Conservation (phyloP, 495 filamentous ascomycete genomes). For the Hypomontagnella submonticulosa region DNA sequence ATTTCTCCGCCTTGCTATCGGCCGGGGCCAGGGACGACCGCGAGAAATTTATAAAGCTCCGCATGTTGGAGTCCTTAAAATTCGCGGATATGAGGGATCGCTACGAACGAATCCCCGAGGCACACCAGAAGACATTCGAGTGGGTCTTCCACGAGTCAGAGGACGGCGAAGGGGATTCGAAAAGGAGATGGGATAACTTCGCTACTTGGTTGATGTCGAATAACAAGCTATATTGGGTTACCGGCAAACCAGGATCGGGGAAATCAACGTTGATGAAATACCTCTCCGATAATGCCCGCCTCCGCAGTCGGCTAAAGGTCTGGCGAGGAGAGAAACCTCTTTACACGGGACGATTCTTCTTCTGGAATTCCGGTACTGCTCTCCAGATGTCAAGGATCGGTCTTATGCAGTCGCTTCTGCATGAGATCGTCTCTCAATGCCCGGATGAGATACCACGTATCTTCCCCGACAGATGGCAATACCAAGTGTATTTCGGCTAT, state of each 20-base stretch:
- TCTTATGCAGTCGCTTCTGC: slow-evolving; percentile 53
- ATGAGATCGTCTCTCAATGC: slow-evolving; percentile 46
- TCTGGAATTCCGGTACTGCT: slow-evolving; percentile 50
- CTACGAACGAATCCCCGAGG: slow-evolving; percentile 2
- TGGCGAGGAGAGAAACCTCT: slow-evolving; percentile 37
- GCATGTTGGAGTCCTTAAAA: slow-evolving; percentile 16
- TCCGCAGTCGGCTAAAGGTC: background rate
- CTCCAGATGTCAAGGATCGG: slow-evolving; percentile 56
- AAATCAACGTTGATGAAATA: slow-evolving; percentile 58
- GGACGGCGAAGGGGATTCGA: background rate
- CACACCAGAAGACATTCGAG: slow-evolving; percentile 10
- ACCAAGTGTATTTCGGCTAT: background rate
- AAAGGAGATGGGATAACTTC: background rate
- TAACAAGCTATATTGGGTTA: slow-evolving; percentile 48
- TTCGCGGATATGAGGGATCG: slow-evolving; percentile 1
- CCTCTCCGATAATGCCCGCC: slow-evolving; percentile 35
- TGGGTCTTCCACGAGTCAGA: slow-evolving; percentile 16
- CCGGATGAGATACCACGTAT: slow-evolving; percentile 35
- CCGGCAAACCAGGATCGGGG: slow-evolving; percentile 53
- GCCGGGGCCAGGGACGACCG: background rate
- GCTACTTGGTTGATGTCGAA: slow-evolving; percentile 10
- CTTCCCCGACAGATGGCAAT: slow-evolving; percentile 25
- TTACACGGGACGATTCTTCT: slow-evolving; percentile 43
- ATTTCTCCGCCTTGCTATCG: background rate
- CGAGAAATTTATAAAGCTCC: slow-evolving; percentile 3